Percentiles rank a stretch among this genome's conserved stretches.
These are phyloP conservation scores for Daedaleopsis nitida DNA, from an alignment of 768 basidiomycete species.

Conservation along the genomic window DNA sequence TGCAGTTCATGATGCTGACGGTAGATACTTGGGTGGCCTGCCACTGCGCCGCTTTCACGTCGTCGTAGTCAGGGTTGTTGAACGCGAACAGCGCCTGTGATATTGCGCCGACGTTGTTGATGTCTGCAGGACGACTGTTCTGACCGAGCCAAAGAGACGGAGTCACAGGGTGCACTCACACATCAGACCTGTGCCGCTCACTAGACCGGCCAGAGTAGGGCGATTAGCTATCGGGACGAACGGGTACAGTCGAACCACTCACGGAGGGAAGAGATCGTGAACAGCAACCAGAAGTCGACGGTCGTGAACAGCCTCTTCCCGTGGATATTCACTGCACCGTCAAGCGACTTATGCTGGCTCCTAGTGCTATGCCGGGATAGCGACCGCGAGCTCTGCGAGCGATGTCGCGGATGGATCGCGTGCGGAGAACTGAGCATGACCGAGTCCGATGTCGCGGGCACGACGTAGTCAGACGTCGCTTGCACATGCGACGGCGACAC, in stretches of 20 bases:
- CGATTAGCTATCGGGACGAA: background rate
- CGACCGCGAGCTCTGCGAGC: slow-evolving; percentile 23
- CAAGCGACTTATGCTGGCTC: slow-evolving; percentile 22
- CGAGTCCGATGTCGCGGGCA: slow-evolving; percentile 20
- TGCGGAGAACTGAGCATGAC: slow-evolving; percentile 31
- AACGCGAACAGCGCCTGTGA: slow-evolving; percentile 68
- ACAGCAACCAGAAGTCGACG: slow-evolving; percentile 67
- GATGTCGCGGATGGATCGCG: slow-evolving; percentile 14
- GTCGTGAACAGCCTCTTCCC: slow-evolving; percentile 53
- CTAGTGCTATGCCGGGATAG: slow-evolving; percentile 11
- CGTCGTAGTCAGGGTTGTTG: slow-evolving; percentile 62
- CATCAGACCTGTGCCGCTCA: slow-evolving; percentile 77
- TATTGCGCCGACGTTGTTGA: slow-evolving; percentile 86
- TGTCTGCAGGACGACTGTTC: slow-evolving; percentile 45
- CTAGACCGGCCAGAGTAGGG: slow-evolving; percentile 32
- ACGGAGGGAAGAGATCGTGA: slow-evolving; percentile 57
- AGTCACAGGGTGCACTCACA: slow-evolving; percentile 44
- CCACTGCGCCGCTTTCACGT: slow-evolving; percentile 66
- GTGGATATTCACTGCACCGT: slow-evolving; percentile 49
- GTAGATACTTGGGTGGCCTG: slow-evolving; percentile 86
- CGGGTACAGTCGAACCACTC: slow-evolving; percentile 28
- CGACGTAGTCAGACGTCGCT: slow-evolving; percentile 25
- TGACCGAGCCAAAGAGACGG: background rate
- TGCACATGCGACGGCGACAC: slow-evolving; percentile 14
- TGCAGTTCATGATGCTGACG: slow-evolving; percentile 79